A percentile compares a stretch with the other conserved stretches of the same genome.
Conservation (phyloP, 176 grass and related monocot species). For the Ampelocalamus luodianensis region DNA sequence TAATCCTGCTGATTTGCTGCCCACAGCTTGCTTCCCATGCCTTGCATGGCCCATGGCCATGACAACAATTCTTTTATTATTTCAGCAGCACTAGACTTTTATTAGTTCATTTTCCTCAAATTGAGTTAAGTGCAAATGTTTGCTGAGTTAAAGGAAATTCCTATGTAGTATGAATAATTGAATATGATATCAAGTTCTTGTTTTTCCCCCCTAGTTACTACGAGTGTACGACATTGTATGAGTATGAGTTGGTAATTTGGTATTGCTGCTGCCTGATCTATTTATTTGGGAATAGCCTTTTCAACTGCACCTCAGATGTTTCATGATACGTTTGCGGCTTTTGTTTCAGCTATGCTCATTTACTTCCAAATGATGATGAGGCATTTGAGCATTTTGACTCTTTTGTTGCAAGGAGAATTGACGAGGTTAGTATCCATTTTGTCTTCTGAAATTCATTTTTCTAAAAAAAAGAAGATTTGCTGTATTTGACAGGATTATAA, state of each 20-base stretch:
- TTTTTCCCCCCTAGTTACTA: constrained; percentile 3
- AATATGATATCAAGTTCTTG: constrained; percentile 19
- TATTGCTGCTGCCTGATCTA: constrained; percentile 15
- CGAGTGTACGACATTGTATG: neutral
- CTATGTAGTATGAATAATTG: neutral
- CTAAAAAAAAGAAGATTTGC: neutral
- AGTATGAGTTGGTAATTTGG: constrained; percentile 8
- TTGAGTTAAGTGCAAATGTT: neutral
- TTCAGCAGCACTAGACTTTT: neutral
- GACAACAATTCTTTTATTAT: constrained; percentile 12
- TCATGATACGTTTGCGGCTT: constrained; percentile 23
- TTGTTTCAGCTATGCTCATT: constrained; percentile 76
- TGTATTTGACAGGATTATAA: neutral
- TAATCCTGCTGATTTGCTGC: too few species aligned
- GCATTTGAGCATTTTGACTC: constrained; percentile 91
- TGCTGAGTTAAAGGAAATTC: constrained; percentile 21
- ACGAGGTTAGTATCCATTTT: constrained; percentile 66
- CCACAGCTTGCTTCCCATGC: too few species aligned
- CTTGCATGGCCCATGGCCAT: too few species aligned
- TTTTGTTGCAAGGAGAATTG: constrained; percentile 77
- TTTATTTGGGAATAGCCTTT: constrained; percentile 17
- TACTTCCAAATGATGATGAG: constrained; percentile 97
- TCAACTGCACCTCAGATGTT: constrained; percentile 12
- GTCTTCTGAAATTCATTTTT: constrained; percentile 17
- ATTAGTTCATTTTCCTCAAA: constrained; percentile 2